Evolutionary conservation across 306 rosid species (phyloP).

Genomic region (Quercus gilva): DNA sequence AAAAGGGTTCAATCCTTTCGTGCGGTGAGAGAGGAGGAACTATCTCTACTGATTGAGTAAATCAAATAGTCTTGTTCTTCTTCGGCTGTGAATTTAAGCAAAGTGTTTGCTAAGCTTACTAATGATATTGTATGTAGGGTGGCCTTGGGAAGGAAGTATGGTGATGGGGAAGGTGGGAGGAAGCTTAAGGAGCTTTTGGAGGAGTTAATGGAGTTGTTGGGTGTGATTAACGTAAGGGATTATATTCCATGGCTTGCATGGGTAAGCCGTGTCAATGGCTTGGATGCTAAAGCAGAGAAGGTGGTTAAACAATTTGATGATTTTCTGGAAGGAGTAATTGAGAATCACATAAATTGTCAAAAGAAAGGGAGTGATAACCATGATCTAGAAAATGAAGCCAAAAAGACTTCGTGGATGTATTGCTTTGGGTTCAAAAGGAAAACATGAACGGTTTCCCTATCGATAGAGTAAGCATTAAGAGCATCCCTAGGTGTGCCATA

Average conservation of each 20-base stretch:
- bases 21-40: conserved; percentile 22
- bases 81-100: conserved; percentile 30
- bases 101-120: conserved; percentile 9
- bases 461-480: conserved; percentile 27
- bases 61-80: conserved; percentile 11
- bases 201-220: conserved; percentile 32
- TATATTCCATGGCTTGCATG: conserved; percentile 56
- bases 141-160: conserved; percentile 53
- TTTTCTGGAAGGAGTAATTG: conserved; percentile 40
- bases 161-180: conserved; percentile 13
- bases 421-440: too few species aligned
- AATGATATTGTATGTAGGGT: conserved; percentile 48
- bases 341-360: conserved; percentile 27
- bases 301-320: conserved; percentile 38
- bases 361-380: background rate
- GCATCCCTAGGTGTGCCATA: too few species aligned
- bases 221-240: conserved; percentile 37
- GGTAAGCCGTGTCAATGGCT: conserved; percentile 32
- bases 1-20: conserved; percentile 26
- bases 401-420: conserved; percentile 1
- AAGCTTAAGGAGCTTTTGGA: conserved; percentile 23
- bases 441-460: conserved; percentile 35
- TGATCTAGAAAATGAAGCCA: conserved; percentile 7
- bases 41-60: background rate
- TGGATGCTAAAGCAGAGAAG: conserved; percentile 31